Conservation (phyloP, 2,329 filamentous ascomycete genomes). For the Pyricularia pennisetigena region DNA sequence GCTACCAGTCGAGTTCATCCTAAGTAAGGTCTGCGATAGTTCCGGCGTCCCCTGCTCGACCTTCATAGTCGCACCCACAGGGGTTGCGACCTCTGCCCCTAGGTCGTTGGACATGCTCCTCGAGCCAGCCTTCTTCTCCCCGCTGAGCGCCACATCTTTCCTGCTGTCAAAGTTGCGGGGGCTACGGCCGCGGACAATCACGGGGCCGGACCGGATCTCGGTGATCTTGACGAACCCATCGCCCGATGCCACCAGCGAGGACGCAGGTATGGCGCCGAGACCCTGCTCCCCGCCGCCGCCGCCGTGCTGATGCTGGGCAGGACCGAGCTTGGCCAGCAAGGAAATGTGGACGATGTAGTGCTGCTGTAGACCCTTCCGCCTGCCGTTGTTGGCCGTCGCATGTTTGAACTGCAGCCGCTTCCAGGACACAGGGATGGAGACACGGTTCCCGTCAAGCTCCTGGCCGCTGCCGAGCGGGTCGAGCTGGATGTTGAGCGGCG, state of each 20-base stretch:
- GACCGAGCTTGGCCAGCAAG: conserved; percentile 37
- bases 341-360: conserved; percentile 87
- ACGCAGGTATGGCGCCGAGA: neutral
- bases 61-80: conserved; percentile 4
- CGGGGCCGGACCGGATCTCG: conserved; percentile 82
- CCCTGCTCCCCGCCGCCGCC: neutral
- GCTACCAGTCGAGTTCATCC: conserved; percentile 21
- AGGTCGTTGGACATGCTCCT: conserved; percentile 28
- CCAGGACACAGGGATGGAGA: conserved; percentile 81
- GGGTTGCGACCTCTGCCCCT: conserved; percentile 14
- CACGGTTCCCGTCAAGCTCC: conserved; percentile 68
- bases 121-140: conserved; percentile 36
- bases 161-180: conserved; percentile 89
- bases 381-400: conserved; percentile 90
- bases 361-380: conserved; percentile 88
- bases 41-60: conserved; percentile 12
- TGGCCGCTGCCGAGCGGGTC: conserved; percentile 43
- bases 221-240: conserved; percentile 65
- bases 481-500: conserved; percentile 44
- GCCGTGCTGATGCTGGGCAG: neutral
- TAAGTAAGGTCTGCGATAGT: conserved; percentile 17
- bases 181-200: conserved; percentile 87
- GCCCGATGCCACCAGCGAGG: conserved; percentile 11
- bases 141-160: conserved; percentile 69
- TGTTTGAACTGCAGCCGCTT: conserved; percentile 93